A percentile compares a stretch with the other conserved stretches of the same genome.
These are phyloP conservation scores for Flaveria ramosissima DNA, from an alignment of 129 eudicot genomes.

Conservation along the genomic window DNA sequence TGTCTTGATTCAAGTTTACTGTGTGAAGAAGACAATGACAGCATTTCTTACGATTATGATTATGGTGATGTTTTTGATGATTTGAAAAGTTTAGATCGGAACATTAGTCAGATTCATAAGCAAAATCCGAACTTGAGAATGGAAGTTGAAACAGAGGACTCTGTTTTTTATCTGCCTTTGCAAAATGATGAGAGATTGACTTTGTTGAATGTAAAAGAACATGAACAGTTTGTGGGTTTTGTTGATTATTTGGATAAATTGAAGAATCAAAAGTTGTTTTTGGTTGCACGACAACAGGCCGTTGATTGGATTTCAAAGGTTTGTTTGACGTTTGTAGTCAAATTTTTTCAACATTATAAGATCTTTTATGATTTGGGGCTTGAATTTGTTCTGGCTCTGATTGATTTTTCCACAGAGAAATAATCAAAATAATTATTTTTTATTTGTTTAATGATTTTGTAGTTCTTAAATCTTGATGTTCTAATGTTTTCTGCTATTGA, in stretches of 20 bases:
- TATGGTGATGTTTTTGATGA: constrained; percentile 20
- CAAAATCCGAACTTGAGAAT: constrained; percentile 27
- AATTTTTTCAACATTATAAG: background rate
- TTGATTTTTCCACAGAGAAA: background rate
- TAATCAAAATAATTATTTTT: background rate
- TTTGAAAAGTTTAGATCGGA: constrained; percentile 30
- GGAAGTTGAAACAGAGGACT: constrained; percentile 28
- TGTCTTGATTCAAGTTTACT: constrained; percentile 71
- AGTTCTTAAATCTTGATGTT: background rate
- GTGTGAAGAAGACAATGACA: constrained; percentile 63
- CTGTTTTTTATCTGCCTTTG: constrained; percentile 35
- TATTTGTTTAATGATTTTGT: background rate
- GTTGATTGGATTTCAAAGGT: constrained; percentile 76
- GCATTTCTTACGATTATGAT: constrained; percentile 43
- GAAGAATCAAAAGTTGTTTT: constrained; percentile 52
- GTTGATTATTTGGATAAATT: constrained; percentile 51
- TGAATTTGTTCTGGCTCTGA: background rate
- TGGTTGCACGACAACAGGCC: constrained; percentile 55
- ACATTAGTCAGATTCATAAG: constrained; percentile 24
- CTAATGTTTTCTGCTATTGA: background rate
- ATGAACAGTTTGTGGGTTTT: constrained; percentile 52
- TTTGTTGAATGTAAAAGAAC: constrained; percentile 45
- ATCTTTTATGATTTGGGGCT: background rate
- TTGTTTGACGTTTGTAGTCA: constrained; percentile 2
- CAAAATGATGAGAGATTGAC: constrained; percentile 50